Evolutionary conservation across 805 yeast species (phyloP).

Genomic region (Ogataea siamensis): DNA sequence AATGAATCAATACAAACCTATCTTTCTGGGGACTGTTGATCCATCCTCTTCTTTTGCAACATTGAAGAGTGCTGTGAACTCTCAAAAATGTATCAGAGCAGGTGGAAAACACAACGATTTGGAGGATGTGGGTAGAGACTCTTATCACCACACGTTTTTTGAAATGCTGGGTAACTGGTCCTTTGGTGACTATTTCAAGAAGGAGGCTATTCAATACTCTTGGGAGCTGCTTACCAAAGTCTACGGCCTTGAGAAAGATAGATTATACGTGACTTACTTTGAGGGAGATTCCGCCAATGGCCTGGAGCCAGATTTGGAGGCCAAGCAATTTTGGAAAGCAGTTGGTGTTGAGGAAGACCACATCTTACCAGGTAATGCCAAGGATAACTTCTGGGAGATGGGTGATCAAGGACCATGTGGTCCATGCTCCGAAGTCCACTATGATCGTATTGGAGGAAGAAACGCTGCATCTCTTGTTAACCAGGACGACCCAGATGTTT

Average conservation of each 20-base stretch:
- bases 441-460: conserved; percentile 98
- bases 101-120: conserved; percentile 99
- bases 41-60: conserved; percentile 85
- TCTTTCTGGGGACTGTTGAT: conserved; percentile 94
- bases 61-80: conserved; percentile 87
- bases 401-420: conserved; percentile 99
- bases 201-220: conserved; percentile 83
- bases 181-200: conserved; percentile 97
- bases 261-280: conserved; percentile 93
- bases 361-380: conserved; percentile 84
- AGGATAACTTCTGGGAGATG: conserved; percentile 99
- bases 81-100: conserved; percentile 98
- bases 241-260: conserved; percentile 72
- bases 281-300: conserved; percentile 88
- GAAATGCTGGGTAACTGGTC: conserved; percentile 99
- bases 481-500: conserved; percentile 95
- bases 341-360: conserved; percentile 92
- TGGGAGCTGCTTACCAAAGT: conserved; percentile 91
- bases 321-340: conserved; percentile 78
- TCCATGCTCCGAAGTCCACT: conserved; percentile 97
- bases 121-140: conserved; percentile 97
- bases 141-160: conserved; percentile 97
- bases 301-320: conserved; percentile 90
- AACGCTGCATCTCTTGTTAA: conserved; percentile 89
- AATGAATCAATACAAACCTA: conserved; percentile 98